Conservation (phyloP, 2,329 filamentous ascomycete genomes). For the Diaporthe nobilis region DNA sequence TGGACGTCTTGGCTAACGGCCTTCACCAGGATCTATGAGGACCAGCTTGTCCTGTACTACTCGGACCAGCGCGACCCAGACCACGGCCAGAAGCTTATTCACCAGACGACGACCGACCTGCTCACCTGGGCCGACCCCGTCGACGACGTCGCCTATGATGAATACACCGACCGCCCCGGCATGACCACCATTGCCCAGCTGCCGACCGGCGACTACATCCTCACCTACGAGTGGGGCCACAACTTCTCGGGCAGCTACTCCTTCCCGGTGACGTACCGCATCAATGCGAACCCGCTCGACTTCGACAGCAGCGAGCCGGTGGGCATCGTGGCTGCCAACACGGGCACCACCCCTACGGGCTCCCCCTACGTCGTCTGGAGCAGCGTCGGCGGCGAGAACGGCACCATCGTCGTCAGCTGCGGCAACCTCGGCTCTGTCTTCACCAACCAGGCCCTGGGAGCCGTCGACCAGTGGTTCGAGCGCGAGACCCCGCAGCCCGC, state of each 20-base stretch:
- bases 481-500: conserved; percentile 52
- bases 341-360: conserved; percentile 52
- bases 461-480: conserved; percentile 54
- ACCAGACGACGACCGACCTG: conserved; percentile 73
- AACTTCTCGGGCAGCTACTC: conserved; percentile 42
- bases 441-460: conserved; percentile 58
- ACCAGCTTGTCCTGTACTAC: conserved; percentile 76
- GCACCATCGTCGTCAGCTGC: conserved; percentile 59
- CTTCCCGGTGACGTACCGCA: conserved; percentile 62
- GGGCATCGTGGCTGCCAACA: conserved; percentile 50
- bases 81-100: conserved; percentile 78
- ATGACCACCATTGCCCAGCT: conserved; percentile 75
- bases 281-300: conserved; percentile 56
- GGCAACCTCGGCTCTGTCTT: conserved; percentile 57
- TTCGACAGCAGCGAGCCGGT: conserved; percentile 53
- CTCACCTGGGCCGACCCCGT: conserved; percentile 71
- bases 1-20: background rate
- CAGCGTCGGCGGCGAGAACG: conserved; percentile 59
- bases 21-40: conserved; percentile 60
- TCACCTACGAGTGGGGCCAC: conserved; percentile 69
- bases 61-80: conserved; percentile 77
- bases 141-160: conserved; percentile 74
- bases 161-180: conserved; percentile 75
- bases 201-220: conserved; percentile 72
- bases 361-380: conserved; percentile 62